Evolutionary conservation across 768 basidiomycete genomes (phyloP).

Genomic region (Mycena indigotica): DNA sequence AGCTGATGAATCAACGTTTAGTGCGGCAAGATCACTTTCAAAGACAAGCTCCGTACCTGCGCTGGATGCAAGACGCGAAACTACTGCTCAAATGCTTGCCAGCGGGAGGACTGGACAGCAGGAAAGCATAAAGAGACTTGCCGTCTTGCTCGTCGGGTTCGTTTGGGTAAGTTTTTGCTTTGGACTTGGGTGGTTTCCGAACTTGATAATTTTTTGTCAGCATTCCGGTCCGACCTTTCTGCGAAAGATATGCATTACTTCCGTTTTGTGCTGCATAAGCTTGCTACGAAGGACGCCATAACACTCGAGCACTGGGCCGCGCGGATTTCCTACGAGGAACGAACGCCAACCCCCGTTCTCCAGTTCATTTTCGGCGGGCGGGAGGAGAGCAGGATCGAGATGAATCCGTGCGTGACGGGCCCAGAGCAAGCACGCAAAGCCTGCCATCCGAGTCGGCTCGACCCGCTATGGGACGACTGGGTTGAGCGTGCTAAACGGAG

Average conservation of each 20-base stretch:
- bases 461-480: slow-evolving; percentile 2
- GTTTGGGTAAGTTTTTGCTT: neutral
- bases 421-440: neutral
- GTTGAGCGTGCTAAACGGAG: neutral
- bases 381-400: neutral
- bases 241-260: neutral
- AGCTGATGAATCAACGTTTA: too few species aligned
- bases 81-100: neutral
- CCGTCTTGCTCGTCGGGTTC: neutral
- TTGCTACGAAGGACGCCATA: neutral
- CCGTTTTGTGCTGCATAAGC: neutral
- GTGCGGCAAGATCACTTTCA: neutral
- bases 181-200: neutral
- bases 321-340: neutral
- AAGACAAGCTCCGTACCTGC: neutral
- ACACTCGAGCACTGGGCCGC: neutral
- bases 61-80: neutral
- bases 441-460: neutral
- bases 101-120: neutral
- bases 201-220: neutral
- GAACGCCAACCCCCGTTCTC: neutral
- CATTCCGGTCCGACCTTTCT: neutral
- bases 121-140: neutral
- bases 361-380: neutral
- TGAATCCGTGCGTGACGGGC: neutral